phyloP scores from a whole-genome alignment of 129 eudicot genomes.

The carrot (Daucus carota) region DNA sequence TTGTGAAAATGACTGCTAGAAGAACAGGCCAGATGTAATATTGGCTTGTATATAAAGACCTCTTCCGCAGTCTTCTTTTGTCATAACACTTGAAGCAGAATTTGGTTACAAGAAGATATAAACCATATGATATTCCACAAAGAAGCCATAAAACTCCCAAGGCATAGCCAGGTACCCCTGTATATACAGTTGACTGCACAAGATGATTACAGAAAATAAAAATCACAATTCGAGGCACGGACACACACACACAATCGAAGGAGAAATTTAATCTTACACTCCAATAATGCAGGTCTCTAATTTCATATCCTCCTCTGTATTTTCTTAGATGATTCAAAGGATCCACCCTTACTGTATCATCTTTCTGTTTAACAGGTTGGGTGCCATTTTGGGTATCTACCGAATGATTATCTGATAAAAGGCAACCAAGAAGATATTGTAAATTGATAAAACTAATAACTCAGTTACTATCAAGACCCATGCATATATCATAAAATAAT shows the following conservation, averaged over 20 bases:
- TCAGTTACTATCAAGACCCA: not conserved
- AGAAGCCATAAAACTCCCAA: constrained; percentile 65
- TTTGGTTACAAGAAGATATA: constrained; percentile 32
- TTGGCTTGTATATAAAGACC: constrained; percentile 35
- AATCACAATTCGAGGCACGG: not conserved
- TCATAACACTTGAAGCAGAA: constrained; percentile 32
- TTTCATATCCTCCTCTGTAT: constrained; percentile 80
- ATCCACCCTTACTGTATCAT: constrained; percentile 62
- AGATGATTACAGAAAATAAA: not conserved
- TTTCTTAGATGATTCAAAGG: constrained; percentile 58
- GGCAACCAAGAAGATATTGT: not conserved
- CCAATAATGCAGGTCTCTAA: constrained; percentile 80
- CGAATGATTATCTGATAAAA: constrained; percentile 28
- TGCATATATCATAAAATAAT: not conserved
- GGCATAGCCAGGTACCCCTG: constrained; percentile 70
- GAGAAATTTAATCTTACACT: constrained; percentile 55
- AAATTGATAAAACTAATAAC: not conserved
- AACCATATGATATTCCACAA: constrained; percentile 46
- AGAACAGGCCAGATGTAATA: constrained; percentile 47
- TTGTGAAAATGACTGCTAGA: constrained; percentile 41
- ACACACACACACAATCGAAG: not conserved
- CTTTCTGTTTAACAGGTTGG: constrained; percentile 20
- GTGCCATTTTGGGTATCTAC: constrained; percentile 22
- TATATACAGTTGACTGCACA: constrained; percentile 76
- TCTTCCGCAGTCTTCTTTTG: constrained; percentile 32